phyloP scores from a whole-genome alignment of 148 eudicot genomes.

The Camellia granthamiana region DNA sequence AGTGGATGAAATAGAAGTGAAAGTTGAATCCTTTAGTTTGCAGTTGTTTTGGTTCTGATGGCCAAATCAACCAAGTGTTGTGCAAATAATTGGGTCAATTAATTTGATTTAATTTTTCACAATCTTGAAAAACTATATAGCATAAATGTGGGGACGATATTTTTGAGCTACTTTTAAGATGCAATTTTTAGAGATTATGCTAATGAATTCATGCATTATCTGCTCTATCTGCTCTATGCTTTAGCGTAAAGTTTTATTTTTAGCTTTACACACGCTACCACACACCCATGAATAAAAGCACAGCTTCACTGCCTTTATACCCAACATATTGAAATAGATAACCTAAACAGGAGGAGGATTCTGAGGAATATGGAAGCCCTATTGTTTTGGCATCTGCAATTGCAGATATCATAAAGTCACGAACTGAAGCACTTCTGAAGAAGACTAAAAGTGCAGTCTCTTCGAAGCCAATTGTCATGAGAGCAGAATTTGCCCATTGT shows the following conservation, averaged over 20 bases:
- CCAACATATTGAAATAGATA: conserved; percentile 14
- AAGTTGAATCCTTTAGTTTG: background rate
- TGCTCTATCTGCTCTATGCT: background rate
- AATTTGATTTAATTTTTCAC: background rate
- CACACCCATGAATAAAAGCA: background rate
- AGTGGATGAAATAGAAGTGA: background rate
- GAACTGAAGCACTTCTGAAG: conserved; percentile 77
- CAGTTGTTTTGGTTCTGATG: background rate
- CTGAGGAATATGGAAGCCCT: conserved; percentile 87
- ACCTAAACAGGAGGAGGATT: conserved; percentile 75
- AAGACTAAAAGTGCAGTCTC: conserved; percentile 76
- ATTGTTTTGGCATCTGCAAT: conserved; percentile 63
- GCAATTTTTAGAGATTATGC: background rate
- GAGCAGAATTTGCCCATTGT: conserved; percentile 97
- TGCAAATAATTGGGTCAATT: background rate
- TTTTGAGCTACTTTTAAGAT: background rate
- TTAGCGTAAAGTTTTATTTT: background rate
- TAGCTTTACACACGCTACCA: background rate
- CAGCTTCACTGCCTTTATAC: background rate
- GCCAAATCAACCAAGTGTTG: background rate
- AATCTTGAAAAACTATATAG: too few species aligned
- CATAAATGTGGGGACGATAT: background rate
- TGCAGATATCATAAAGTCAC: conserved; percentile 80
- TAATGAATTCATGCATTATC: background rate
- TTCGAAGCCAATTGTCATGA: conserved; percentile 89